Evolutionary conservation across 1,284 basidiomycete species (phyloP).

Genomic region (Retiboletus flavoniger): DNA sequence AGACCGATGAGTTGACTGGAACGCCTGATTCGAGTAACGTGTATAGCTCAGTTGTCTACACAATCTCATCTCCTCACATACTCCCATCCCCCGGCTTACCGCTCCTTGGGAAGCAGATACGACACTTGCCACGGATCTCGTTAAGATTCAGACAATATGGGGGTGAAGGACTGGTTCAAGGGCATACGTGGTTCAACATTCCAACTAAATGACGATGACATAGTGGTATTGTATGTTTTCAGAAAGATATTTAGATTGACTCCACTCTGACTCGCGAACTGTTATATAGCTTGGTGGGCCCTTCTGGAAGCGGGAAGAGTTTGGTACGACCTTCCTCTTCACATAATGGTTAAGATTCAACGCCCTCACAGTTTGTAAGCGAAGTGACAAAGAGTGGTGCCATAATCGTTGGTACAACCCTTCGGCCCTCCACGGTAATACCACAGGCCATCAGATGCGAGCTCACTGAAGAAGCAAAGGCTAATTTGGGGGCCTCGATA

Average conservation of each 20-base stretch:
- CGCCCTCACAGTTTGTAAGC: slow-evolving; percentile 11
- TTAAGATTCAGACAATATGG: neutral
- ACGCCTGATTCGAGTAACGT: neutral
- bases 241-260: neutral
- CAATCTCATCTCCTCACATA: neutral
- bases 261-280: slow-evolving; percentile 6
- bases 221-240: slow-evolving; percentile 24
- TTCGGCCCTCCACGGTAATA: neutral
- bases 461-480: slow-evolving; percentile 4
- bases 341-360: neutral
- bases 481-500: neutral
- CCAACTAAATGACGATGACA: slow-evolving; percentile 9
- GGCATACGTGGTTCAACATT: neutral
- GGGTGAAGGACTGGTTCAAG: neutral
- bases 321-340: slow-evolving; percentile 10
- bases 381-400: slow-evolving; percentile 1
- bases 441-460: slow-evolving; percentile 15
- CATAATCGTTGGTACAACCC: neutral
- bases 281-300: slow-evolving; percentile 19
- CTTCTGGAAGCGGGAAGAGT: slow-evolving; percentile 22
- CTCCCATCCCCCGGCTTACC: neutral
- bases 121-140: neutral
- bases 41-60: neutral
- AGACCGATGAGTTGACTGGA: neutral
- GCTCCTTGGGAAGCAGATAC: neutral